A percentile compares a stretch with the other conserved stretches of the same genome.
Evolutionary conservation across 208 protist genomes (phyloP).

Genomic region (Borovskyia barvae): DNA sequence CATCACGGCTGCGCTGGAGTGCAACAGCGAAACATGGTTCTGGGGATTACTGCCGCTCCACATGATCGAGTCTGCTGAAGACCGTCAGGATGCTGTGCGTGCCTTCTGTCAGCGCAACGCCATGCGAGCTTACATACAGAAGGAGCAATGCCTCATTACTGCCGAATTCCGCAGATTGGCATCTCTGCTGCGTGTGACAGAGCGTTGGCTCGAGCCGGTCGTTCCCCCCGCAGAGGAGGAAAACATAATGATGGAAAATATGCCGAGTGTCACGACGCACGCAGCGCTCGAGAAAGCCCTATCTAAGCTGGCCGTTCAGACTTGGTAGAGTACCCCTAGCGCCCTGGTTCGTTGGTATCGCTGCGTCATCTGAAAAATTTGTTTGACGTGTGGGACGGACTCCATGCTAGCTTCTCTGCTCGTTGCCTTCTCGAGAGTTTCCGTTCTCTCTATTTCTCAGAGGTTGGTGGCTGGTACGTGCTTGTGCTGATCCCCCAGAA

Average conservation of each 20-base stretch:
- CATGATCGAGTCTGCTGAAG: conserved; percentile 57
- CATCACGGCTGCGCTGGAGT: conserved; percentile 66
- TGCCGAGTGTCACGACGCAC: conserved; percentile 70
- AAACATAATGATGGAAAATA: conserved; percentile 32
- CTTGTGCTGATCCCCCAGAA: no score
- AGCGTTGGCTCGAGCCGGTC: conserved; percentile 40
- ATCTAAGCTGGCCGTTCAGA: conserved; percentile 21
- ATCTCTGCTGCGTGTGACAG: conserved; percentile 36
- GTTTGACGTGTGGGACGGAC: no score
- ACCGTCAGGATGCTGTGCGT: conserved; percentile 53
- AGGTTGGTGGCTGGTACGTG: no score
- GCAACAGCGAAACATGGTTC: conserved; percentile 67
- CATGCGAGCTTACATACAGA: conserved; percentile 33
- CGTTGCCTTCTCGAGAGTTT: no score
- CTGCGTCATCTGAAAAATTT: background rate
- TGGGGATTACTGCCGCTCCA: conserved; percentile 82
- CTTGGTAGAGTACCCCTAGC: conserved; percentile 11
- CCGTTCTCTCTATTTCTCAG: no score
- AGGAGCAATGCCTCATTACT: conserved; percentile 1
- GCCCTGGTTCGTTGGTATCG: no score
- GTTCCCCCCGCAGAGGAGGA: conserved; percentile 24
- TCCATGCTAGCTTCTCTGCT: no score
- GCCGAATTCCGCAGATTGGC: conserved; percentile 44
- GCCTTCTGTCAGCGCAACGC: conserved; percentile 77
- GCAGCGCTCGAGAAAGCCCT: conserved; percentile 58